Conservation (phyloP, 129 eudicot genomes). For the Oenanthe sinensis region DNA sequence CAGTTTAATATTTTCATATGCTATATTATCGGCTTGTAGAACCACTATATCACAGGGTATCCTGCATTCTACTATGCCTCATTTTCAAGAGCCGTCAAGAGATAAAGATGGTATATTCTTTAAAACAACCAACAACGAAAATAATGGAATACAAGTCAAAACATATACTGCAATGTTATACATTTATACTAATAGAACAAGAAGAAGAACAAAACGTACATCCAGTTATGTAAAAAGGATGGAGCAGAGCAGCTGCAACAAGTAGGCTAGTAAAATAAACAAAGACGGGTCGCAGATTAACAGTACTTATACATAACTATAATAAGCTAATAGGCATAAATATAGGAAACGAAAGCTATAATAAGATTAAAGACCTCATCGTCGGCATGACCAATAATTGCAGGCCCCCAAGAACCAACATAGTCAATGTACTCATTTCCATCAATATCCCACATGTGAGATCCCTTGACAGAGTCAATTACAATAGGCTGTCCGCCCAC, state of each 20-base stretch:
- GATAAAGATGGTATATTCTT: neutral
- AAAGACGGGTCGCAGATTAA: neutral
- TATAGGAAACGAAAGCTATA: neutral
- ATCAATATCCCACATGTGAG: slow-evolving; percentile 92
- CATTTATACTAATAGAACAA: neutral
- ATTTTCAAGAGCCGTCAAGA: neutral
- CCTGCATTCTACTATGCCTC: neutral
- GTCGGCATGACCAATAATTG: slow-evolving; percentile 90
- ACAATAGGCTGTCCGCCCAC: slow-evolving; percentile 96
- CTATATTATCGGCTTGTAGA: neutral
- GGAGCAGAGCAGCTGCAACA: neutral
- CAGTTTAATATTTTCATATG: neutral
- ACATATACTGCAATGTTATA: neutral
- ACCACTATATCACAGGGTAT: neutral
- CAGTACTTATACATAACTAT: neutral
- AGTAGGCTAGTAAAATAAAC: neutral
- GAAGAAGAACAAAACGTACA: neutral
- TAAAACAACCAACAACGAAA: neutral
- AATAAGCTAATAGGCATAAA: neutral
- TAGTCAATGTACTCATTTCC: slow-evolving; percentile 93
- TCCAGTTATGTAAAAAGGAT: neutral
- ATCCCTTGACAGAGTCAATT: slow-evolving; percentile 86
- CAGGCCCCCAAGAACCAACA: slow-evolving; percentile 98
- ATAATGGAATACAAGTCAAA: neutral
- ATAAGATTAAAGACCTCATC: slow-evolving; percentile 54